A percentile compares a stretch with the other conserved stretches of the same genome.
These are phyloP conservation scores for Linnemannia exigua DNA, from an alignment of 192 early-diverging fungal genomes.

Conservation along the genomic window DNA sequence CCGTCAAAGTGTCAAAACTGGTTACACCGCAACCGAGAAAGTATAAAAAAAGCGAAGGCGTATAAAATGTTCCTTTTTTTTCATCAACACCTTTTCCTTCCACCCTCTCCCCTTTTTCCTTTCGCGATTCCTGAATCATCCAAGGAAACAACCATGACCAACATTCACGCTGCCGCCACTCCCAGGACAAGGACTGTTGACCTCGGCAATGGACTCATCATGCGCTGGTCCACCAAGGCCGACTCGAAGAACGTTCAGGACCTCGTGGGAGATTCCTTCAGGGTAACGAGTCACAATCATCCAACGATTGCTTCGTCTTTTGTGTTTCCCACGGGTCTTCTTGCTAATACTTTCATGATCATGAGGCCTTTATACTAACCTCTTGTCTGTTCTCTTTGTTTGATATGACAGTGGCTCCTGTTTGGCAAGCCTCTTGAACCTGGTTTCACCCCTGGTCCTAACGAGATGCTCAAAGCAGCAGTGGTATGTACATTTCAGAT, in stretches of 20 bases:
- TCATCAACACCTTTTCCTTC: not conserved
- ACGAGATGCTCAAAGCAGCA: not conserved
- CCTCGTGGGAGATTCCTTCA: constrained; percentile 21
- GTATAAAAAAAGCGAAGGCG: not conserved
- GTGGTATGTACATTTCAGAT: constrained; percentile 5
- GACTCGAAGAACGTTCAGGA: constrained; percentile 16
- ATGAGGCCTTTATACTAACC: not conserved
- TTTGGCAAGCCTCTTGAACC: not conserved
- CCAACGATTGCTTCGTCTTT: not conserved
- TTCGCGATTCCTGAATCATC: not conserved
- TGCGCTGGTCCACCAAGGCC: constrained; percentile 42
- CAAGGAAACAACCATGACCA: not conserved
- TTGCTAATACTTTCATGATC: not conserved
- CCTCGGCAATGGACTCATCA: constrained; percentile 37
- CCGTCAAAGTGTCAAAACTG: no score
- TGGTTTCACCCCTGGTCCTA: constrained; percentile 12
- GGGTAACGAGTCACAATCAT: constrained; percentile 7
- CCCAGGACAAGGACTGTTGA: constrained; percentile 10
- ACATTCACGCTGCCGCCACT: constrained; percentile 2
- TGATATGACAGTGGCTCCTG: constrained; percentile 5
- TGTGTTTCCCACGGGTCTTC: not conserved
- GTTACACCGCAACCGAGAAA: no score
- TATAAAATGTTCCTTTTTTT: not conserved
- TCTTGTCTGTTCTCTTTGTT: not conserved
- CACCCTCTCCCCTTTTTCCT: not conserved